phyloP scores from a whole-genome alignment of 2,329 filamentous ascomycete species.

The Penicillium sp. region DNA sequence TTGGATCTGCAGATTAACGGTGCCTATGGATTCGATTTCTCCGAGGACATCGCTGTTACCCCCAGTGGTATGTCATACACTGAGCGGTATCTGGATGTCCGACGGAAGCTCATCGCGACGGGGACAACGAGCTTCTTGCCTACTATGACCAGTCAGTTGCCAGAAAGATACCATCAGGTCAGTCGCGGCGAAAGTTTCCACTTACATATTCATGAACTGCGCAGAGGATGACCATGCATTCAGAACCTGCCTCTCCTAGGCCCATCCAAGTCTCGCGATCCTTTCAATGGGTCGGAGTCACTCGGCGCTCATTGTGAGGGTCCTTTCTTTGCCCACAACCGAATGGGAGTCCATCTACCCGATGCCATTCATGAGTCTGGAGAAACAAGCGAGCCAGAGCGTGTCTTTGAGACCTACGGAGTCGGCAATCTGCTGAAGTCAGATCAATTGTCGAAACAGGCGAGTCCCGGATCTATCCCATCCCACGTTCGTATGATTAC shows the following conservation, averaged over 20 bases:
- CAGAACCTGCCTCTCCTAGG: slow-evolving; percentile 15
- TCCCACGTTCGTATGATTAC: slow-evolving; percentile 20
- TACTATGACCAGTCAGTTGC: slow-evolving; percentile 20
- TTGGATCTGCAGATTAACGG: slow-evolving; percentile 21
- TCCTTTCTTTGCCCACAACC: slow-evolving; percentile 19
- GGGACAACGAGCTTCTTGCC: slow-evolving; percentile 21
- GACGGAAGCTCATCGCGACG: slow-evolving; percentile 13
- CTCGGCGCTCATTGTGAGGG: slow-evolving; percentile 21
- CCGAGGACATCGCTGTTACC: slow-evolving; percentile 37
- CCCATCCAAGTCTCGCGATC: slow-evolving; percentile 10
- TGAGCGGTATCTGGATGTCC: slow-evolving; percentile 11
- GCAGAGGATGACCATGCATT: background rate
- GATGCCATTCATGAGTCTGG: slow-evolving; percentile 9
- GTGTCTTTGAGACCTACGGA: slow-evolving; percentile 10
- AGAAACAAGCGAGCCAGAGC: slow-evolving; percentile 6
- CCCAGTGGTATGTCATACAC: slow-evolving; percentile 2
- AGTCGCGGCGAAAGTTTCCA: background rate
- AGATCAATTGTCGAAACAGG: background rate
- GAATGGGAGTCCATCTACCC: slow-evolving; percentile 12
- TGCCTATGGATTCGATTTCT: slow-evolving; percentile 21
- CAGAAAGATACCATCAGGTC: slow-evolving; percentile 12
- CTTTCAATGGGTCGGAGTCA: slow-evolving; percentile 15
- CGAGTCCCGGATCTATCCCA: background rate
- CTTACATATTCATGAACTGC: background rate
- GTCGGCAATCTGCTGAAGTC: background rate